These are phyloP conservation scores for Ormosia semicastrata DNA, from an alignment of 306 rosid genomes.

Conservation along the genomic window DNA sequence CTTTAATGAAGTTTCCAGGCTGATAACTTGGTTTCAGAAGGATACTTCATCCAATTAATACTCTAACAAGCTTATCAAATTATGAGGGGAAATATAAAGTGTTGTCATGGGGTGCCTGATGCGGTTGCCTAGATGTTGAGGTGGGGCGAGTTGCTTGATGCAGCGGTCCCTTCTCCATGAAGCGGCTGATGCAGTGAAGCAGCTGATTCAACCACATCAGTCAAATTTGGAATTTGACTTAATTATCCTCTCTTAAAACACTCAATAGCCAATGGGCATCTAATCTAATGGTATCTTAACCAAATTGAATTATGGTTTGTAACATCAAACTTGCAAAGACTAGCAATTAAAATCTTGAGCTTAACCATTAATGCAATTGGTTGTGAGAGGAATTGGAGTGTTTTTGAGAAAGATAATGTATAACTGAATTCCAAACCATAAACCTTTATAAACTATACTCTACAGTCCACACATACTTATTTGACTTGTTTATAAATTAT, in stretches of 20 bases:
- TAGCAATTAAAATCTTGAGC: neutral
- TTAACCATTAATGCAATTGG: neutral
- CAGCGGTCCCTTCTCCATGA: neutral
- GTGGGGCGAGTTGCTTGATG: neutral
- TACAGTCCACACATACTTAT: neutral
- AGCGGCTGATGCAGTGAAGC: neutral
- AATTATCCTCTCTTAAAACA: neutral
- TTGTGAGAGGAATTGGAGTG: neutral
- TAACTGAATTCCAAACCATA: neutral
- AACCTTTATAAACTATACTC: neutral
- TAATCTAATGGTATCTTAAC: constrained; percentile 4
- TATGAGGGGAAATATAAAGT: neutral
- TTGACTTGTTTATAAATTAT: neutral
- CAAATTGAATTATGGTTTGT: neutral
- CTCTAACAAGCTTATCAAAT: neutral
- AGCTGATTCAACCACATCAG: neutral
- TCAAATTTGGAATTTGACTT: neutral
- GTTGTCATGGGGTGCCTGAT: neutral
- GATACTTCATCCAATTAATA: neutral
- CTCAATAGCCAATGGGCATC: neutral
- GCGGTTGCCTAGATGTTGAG: neutral
- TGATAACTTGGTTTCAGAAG: constrained; percentile 9
- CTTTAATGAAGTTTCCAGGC: constrained; percentile 11
- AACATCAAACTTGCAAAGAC: neutral
- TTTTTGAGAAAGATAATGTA: neutral